These are phyloP conservation scores for Amaranthus cruentus DNA, from an alignment of 148 eudicot genomes.

Conservation along the genomic window DNA sequence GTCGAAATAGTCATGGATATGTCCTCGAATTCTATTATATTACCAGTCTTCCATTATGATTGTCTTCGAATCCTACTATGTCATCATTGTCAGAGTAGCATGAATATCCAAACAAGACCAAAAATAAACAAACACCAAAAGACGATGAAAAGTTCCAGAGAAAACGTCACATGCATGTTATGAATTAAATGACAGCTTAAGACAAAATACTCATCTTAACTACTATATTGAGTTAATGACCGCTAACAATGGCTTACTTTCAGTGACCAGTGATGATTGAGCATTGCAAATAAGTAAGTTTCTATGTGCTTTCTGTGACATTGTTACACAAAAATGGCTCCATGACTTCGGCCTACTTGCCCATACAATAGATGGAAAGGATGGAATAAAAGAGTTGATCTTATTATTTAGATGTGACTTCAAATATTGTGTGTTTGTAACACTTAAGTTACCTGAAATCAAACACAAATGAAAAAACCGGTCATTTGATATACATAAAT, in stretches of 20 bases:
- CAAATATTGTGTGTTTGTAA: constrained; percentile 22
- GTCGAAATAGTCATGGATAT: too few relatives aligned
- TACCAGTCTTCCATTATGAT: too few relatives aligned
- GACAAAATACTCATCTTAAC: background rate
- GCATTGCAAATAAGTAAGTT: constrained; percentile 13
- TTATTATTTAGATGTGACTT: constrained; percentile 13
- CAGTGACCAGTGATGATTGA: constrained; percentile 19
- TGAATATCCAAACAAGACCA: background rate
- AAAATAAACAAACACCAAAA: background rate
- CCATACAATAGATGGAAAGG: constrained; percentile 9
- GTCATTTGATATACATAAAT: background rate
- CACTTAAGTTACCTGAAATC: constrained; percentile 24
- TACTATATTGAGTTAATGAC: background rate
- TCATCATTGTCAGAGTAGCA: too few relatives aligned
- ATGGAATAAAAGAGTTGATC: constrained; percentile 11
- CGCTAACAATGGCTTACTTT: constrained; percentile 24
- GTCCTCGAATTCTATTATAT: too few relatives aligned
- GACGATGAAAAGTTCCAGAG: background rate
- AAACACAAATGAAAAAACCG: constrained; percentile 3
- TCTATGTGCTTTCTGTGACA: constrained; percentile 16
- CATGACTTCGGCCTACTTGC: constrained; percentile 20
- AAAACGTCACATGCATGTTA: constrained; percentile 1
- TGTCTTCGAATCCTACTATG: too few relatives aligned
- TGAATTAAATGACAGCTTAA: background rate
- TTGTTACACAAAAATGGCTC: constrained; percentile 12